These are phyloP conservation scores for Teunomyces cretensis DNA, from an alignment of 805 yeast genomes.

Conservation along the genomic window DNA sequence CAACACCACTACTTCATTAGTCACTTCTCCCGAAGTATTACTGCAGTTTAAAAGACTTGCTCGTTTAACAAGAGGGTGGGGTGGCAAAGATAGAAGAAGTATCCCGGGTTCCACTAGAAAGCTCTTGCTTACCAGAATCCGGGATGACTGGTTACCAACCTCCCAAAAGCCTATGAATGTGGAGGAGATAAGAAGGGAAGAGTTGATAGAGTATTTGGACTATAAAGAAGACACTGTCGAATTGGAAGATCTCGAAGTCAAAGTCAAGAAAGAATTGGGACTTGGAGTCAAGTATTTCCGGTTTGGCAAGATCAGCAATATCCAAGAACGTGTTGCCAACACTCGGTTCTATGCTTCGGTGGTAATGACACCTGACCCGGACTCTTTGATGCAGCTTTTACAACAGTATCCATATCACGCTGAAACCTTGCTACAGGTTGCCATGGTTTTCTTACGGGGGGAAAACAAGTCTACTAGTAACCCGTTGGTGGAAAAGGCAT, in stretches of 20 bases:
- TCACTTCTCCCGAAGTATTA: slow-evolving; percentile 66
- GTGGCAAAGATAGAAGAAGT: slow-evolving; percentile 70
- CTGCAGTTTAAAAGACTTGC: slow-evolving; percentile 60
- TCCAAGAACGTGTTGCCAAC: slow-evolving; percentile 38
- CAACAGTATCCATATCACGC: slow-evolving; percentile 70
- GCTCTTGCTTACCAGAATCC: slow-evolving; percentile 64
- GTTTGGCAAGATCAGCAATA: slow-evolving; percentile 39
- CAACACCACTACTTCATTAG: slow-evolving; percentile 68
- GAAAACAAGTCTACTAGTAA: slow-evolving; percentile 65
- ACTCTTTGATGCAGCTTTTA: slow-evolving; percentile 58
- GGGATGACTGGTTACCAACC: slow-evolving; percentile 81
- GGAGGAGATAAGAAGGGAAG: slow-evolving; percentile 49
- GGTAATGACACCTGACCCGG: slow-evolving; percentile 77
- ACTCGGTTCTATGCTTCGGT: slow-evolving; percentile 62
- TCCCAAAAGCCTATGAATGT: slow-evolving; percentile 57
- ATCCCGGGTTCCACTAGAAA: slow-evolving; percentile 76
- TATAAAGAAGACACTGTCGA: slow-evolving; percentile 36
- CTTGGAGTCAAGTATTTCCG: slow-evolving; percentile 58
- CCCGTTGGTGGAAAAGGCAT: slow-evolving; percentile 72
- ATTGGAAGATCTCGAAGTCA: slow-evolving; percentile 25
- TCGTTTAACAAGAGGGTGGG: slow-evolving; percentile 75
- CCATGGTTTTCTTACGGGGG: slow-evolving; percentile 72
- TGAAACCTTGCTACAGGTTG: slow-evolving; percentile 75
- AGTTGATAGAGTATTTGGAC: slow-evolving; percentile 33
- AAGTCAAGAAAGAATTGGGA: slow-evolving; percentile 29